These are phyloP conservation scores for Xylaria grammica DNA, from an alignment of 495 filamentous ascomycete genomes.

Conservation along the genomic window DNA sequence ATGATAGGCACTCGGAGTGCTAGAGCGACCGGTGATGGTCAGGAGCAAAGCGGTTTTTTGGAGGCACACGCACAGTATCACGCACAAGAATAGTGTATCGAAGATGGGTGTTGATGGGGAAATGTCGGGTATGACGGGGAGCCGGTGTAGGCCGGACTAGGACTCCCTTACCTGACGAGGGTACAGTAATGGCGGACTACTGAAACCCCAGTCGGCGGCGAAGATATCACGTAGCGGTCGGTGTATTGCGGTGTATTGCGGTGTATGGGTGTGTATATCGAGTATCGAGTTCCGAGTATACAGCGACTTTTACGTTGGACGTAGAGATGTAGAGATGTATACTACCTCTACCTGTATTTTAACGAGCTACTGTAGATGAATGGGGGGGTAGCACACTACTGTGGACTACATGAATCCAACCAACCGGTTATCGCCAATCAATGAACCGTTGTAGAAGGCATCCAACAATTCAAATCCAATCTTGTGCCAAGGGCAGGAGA, in stretches of 20 bases:
- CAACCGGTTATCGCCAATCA: constrained; percentile 11
- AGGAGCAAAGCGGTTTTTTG: not conserved
- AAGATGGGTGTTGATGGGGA: constrained; percentile 12
- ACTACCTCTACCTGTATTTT: constrained; percentile 7
- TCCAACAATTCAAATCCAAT: constrained; percentile 19
- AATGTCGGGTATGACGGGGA: constrained; percentile 23
- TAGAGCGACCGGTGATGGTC: constrained; percentile 12
- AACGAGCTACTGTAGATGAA: not conserved
- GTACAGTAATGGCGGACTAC: not conserved
- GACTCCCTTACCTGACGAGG: not conserved
- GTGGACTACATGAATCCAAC: constrained; percentile 7
- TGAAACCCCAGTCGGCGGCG: not conserved
- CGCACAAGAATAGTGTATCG: not conserved
- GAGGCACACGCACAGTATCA: not conserved
- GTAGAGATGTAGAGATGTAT: not conserved
- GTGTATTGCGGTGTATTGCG: not conserved
- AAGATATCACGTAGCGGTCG: not conserved
- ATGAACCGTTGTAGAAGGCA: constrained; percentile 9
- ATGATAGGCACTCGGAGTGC: not conserved
- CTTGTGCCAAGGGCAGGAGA: not conserved
- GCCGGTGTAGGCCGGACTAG: not conserved
- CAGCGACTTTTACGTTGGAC: constrained; percentile 5
- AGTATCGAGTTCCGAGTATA: constrained; percentile 6
- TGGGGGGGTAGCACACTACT: not conserved
- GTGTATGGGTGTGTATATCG: no score